A percentile compares a stretch with the other conserved stretches of the same genome.
Evolutionary conservation across 768 basidiomycete species (phyloP).

Genomic region (Cystofilobasidium bisporidii): DNA sequence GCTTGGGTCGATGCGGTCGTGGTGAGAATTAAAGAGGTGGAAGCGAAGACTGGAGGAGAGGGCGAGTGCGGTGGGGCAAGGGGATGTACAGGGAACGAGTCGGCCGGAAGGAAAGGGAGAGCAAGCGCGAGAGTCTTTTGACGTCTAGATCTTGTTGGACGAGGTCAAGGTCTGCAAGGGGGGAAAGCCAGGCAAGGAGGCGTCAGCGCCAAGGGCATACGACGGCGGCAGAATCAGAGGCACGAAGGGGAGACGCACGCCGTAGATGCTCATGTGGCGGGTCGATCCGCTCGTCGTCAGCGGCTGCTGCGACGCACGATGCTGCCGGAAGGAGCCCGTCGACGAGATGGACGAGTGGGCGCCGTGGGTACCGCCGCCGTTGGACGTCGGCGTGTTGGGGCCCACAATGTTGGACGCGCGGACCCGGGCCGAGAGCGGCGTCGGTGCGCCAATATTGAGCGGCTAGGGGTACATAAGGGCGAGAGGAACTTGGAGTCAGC

Average conservation of each 20-base stretch:
- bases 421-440: slow-evolving; percentile 66
- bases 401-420: slow-evolving; percentile 13
- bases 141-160: not conserved
- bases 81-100: too few relatives aligned
- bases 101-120: not conserved
- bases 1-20: too few relatives aligned
- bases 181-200: not conserved
- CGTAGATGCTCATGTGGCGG: slow-evolving; percentile 6
- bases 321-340: slow-evolving; percentile 14
- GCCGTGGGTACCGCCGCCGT: not conserved
- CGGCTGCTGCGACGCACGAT: slow-evolving; percentile 5
- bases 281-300: slow-evolving; percentile 14
- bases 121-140: not conserved
- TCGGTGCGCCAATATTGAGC: slow-evolving; percentile 62
- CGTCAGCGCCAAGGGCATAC: not conserved
- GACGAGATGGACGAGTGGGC: slow-evolving; percentile 13
- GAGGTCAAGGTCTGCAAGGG: not conserved
- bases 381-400: slow-evolving; percentile 10
- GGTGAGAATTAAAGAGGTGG: too few relatives aligned
- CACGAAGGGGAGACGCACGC: slow-evolving; percentile 5
- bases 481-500: not conserved
- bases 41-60: too few relatives aligned
- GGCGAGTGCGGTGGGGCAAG: too few relatives aligned
- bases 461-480: not conserved
- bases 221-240: too few relatives aligned